Conservation (phyloP, 371 early-diverging fungal species). For the Funneliformis caledonium region DNA sequence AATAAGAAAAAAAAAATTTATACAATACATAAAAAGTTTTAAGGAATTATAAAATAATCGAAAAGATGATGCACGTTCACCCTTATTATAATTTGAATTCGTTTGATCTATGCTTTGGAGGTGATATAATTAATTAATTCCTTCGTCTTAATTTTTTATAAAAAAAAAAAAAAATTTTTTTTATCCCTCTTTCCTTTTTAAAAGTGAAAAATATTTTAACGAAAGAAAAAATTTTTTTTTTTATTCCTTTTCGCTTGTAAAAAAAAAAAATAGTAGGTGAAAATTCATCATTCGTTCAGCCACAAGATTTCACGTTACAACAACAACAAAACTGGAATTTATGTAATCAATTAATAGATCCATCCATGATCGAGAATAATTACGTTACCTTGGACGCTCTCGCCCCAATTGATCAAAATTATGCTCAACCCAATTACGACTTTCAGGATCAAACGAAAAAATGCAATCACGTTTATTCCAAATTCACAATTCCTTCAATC, state of each 20-base stretch:
- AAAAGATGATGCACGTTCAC: neutral
- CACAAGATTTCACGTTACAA: neutral
- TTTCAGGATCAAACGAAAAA: neutral
- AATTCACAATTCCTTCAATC: neutral
- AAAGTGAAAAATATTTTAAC: too few species aligned
- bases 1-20: too few species aligned
- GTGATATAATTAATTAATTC: neutral
- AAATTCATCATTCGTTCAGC: neutral
- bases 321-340: neutral
- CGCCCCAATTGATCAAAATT: neutral
- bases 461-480: neutral
- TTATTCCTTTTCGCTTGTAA: neutral
- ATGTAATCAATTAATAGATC: neutral
- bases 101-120: neutral
- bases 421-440: neutral
- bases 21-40: too few species aligned
- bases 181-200: too few species aligned
- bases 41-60: too few species aligned
- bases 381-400: neutral
- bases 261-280: neutral
- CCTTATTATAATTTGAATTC: neutral
- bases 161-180: too few species aligned
- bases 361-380: neutral
- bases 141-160: too few species aligned
- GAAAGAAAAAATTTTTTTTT: too few species aligned